Percentiles rank a stretch among this genome's conserved stretches.
Conservation (phyloP, 768 basidiomycete species). For the Russula abietina region DNA sequence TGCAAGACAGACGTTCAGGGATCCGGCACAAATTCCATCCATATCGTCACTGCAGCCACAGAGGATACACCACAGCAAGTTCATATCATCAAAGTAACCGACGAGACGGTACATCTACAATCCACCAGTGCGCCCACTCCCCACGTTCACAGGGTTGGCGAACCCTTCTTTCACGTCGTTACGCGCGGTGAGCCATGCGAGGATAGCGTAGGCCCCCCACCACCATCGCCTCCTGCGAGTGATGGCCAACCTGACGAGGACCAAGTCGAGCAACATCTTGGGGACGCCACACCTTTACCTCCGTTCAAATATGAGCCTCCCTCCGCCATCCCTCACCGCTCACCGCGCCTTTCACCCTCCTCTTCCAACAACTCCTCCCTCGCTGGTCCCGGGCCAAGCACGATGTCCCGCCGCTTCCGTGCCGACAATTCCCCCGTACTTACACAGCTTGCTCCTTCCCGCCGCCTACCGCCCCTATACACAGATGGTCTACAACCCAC, state of each 20-base stretch:
- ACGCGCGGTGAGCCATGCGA: conserved; percentile 22
- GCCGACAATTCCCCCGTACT: conserved; percentile 28
- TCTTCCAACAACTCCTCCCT: conserved; percentile 17
- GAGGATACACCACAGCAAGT: conserved; percentile 40
- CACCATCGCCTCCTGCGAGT: conserved; percentile 49
- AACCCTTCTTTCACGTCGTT: conserved; percentile 33
- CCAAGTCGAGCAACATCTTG: not conserved
- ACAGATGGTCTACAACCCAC: conserved; percentile 50
- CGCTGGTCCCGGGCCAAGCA: conserved; percentile 23
- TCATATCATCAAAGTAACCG: conserved; percentile 50
- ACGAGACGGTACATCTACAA: conserved; percentile 42
- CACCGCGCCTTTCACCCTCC: conserved; percentile 17
- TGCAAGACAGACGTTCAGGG: conserved; percentile 15
- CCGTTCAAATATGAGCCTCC: conserved; percentile 15
- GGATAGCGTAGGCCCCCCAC: conserved; percentile 46
- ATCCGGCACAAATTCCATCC: conserved; percentile 32
- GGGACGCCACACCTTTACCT: not conserved
- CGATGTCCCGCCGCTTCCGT: conserved; percentile 17
- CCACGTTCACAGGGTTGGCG: conserved; percentile 34
- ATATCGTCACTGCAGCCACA: conserved; percentile 29
- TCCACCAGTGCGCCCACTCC: conserved; percentile 33
- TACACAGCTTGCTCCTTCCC: conserved; percentile 24
- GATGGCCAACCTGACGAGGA: conserved; percentile 27
- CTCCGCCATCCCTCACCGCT: not conserved
- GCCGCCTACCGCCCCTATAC: conserved; percentile 28